These are phyloP conservation scores for Mimosa bimucronata DNA, from an alignment of 306 rosid genomes.

Conservation along the genomic window DNA sequence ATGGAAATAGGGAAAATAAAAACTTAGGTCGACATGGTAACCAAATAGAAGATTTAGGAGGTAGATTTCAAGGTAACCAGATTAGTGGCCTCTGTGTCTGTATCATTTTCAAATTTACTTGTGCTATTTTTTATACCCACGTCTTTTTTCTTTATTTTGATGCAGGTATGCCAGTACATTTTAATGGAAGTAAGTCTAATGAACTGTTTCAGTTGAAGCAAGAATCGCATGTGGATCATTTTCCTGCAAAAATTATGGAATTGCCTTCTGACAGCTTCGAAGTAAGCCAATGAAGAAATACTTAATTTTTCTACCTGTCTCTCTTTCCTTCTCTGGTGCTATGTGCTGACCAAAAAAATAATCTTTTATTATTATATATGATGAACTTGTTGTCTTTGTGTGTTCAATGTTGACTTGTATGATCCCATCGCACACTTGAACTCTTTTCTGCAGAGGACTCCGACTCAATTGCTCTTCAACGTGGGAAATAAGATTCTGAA, in stretches of 20 bases:
- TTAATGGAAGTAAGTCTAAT: constrained; percentile 43
- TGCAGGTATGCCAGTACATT: constrained; percentile 46
- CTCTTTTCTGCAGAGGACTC: constrained; percentile 64
- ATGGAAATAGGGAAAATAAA: constrained; percentile 43
- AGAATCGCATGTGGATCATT: constrained; percentile 54
- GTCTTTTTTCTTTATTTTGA: constrained; percentile 45
- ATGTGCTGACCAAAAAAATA: constrained; percentile 4
- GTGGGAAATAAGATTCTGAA: constrained; percentile 65
- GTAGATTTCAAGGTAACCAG: constrained; percentile 48
- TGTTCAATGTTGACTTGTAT: constrained; percentile 14
- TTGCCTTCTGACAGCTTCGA: constrained; percentile 70
- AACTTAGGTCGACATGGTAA: constrained; percentile 46
- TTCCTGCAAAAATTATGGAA: constrained; percentile 64
- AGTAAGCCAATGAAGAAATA: constrained; percentile 54
- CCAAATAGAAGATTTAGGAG: constrained; percentile 39
- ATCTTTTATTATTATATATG: not conserved
- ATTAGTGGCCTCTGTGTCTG: not conserved
- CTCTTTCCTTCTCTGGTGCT: constrained; percentile 32
- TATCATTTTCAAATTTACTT: constrained; percentile 17
- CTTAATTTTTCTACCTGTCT: constrained; percentile 32
- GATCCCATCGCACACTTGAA: constrained; percentile 42
- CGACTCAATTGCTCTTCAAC: constrained; percentile 70
- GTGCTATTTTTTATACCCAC: constrained; percentile 5
- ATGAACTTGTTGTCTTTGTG: not conserved
- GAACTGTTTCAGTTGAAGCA: constrained; percentile 55